phyloP scores from a whole-genome alignment of 257 asterid genomes.

The Ophiorrhiza pumila region DNA sequence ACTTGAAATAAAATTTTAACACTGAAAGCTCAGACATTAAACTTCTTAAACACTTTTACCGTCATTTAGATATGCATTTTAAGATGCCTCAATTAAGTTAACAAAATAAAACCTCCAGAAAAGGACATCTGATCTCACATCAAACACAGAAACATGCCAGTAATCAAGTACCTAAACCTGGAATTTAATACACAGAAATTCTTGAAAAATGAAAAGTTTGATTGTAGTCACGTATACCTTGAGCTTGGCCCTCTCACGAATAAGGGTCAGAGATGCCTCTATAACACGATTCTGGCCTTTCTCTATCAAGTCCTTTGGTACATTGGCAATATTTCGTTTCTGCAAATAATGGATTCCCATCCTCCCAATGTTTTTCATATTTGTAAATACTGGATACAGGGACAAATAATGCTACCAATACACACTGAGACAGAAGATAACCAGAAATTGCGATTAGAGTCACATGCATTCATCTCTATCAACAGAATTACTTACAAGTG shows the following conservation, averaged over 20 bases:
- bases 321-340: constrained; percentile 65
- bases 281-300: constrained; percentile 94
- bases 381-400: constrained; percentile 23
- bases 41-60: background rate
- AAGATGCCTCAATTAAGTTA: background rate
- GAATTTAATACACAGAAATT: background rate
- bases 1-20: background rate
- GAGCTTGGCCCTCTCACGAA: constrained; percentile 97
- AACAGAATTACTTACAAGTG: background rate
- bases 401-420: background rate
- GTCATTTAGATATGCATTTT: background rate
- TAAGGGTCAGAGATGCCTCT: constrained; percentile 94
- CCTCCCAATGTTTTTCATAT: constrained; percentile 59
- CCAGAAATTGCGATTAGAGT: background rate
- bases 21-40: too few species aligned
- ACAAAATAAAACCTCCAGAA: background rate
- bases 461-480: background rate
- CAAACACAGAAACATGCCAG: background rate
- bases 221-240: constrained; percentile 47
- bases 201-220: background rate
- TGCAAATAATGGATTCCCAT: constrained; percentile 84
- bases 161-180: background rate
- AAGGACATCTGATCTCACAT: background rate
- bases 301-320: constrained; percentile 81
- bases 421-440: background rate